Percentiles rank a stretch among this genome's conserved stretches.
phyloP scores from a whole-genome alignment of 1,139 yeast species.

The Saccharomyces hybrid region DNA sequence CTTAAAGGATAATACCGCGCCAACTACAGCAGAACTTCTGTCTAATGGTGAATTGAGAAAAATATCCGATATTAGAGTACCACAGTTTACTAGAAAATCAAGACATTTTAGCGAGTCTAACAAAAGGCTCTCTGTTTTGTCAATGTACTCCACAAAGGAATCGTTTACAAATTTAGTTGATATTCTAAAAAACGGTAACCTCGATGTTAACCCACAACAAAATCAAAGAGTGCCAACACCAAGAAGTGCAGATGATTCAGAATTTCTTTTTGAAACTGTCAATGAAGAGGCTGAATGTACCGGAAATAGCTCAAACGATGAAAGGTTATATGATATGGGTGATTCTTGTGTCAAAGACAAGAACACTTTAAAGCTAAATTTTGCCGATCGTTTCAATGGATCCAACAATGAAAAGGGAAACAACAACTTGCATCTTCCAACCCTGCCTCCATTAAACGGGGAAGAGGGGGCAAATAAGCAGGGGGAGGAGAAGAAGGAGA shows the following conservation, averaged over 20 bases:
- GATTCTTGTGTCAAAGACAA: slow-evolving; percentile 31
- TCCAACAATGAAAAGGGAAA: background rate
- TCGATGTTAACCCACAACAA: slow-evolving; percentile 7
- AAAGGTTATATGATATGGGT: slow-evolving; percentile 24
- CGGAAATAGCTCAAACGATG: slow-evolving; percentile 21
- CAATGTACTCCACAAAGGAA: slow-evolving; percentile 60
- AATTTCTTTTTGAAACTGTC: slow-evolving; percentile 24
- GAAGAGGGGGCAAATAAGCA: background rate
- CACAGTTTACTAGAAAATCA: slow-evolving; percentile 63
- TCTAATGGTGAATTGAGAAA: slow-evolving; percentile 33
- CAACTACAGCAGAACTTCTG: background rate
- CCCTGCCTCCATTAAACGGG: background rate
- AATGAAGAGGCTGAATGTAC: slow-evolving; percentile 31
- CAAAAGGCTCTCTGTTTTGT: slow-evolving; percentile 60
- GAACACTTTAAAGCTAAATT: slow-evolving; percentile 11
- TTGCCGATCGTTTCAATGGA: slow-evolving; percentile 25
- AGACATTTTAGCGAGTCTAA: slow-evolving; percentile 53
- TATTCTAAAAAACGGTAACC: slow-evolving; percentile 36
- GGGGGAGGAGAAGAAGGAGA: no score
- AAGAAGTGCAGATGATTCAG: slow-evolving; percentile 22
- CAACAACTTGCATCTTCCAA: background rate
- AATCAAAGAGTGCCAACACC: slow-evolving; percentile 11
- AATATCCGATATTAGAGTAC: slow-evolving; percentile 56
- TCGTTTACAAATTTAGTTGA: slow-evolving; percentile 57
- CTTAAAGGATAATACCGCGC: slow-evolving; percentile 19